Conservation (phyloP, 2,329 filamentous ascomycete genomes). For the Hypoxylon sp. region DNA sequence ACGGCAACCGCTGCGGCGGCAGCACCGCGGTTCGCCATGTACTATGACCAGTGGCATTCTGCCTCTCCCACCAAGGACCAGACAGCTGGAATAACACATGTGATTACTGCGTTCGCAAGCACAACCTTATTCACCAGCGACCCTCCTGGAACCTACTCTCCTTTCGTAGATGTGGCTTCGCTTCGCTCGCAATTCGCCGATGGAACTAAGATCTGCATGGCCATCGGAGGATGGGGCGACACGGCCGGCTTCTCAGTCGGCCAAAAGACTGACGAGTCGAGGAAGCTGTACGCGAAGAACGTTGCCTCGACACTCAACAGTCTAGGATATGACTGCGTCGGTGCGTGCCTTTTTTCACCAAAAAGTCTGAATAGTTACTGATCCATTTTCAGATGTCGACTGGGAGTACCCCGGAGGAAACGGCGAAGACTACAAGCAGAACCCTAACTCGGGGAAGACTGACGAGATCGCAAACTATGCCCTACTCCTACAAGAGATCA, state of each 20-base stretch:
- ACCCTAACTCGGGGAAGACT: constrained; percentile 71
- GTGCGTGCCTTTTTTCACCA: constrained; percentile 51
- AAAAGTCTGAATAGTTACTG: neutral
- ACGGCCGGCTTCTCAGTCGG: constrained; percentile 73
- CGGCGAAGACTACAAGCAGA: constrained; percentile 76
- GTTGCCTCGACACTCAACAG: constrained; percentile 73
- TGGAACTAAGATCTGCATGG: constrained; percentile 75
- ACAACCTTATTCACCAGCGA: constrained; percentile 50
- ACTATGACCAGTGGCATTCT: constrained; percentile 51
- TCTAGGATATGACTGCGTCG: constrained; percentile 78
- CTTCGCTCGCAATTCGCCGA: constrained; percentile 64
- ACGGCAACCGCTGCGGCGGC: constrained; percentile 41
- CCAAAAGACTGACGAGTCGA: constrained; percentile 65
- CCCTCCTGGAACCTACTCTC: constrained; percentile 44
- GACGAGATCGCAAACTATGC: constrained; percentile 76
- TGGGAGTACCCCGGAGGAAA: constrained; percentile 78
- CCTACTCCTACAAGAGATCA: constrained; percentile 70
- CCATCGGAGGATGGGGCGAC: constrained; percentile 83
- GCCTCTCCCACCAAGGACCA: constrained; percentile 38
- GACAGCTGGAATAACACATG: constrained; percentile 52
- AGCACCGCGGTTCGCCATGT: constrained; percentile 49
- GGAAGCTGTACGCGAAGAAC: constrained; percentile 73
- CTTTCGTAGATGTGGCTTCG: constrained; percentile 47
- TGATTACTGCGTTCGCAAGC: constrained; percentile 52
- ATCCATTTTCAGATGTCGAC: constrained; percentile 65